Evolutionary conservation across 768 basidiomycete species (phyloP), one percentile per base, ranked within the genome.

Genomic region (Boletellus ananiceps): DNA sequence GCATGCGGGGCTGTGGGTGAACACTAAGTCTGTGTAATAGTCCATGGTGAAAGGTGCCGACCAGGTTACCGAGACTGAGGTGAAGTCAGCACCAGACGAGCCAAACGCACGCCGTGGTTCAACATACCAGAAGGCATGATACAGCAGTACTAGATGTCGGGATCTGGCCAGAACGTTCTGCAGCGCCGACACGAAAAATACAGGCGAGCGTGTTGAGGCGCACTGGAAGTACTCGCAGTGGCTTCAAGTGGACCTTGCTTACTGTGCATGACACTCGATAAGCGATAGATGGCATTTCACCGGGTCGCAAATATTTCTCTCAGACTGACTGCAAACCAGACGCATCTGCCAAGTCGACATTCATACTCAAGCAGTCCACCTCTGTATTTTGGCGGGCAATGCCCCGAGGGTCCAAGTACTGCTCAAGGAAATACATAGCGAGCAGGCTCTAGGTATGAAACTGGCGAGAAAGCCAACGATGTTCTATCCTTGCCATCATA

Each of bases 1-100:
- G 58, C 80, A 82, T 40, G 78, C 71, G 12, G 80, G 80, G 46
- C 80, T 81, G 49, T 44, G 19, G 23, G 6, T n/a, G 8, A 18
- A 42, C 14, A 36, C 4, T 47, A 4, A 49, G 18, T 47, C n/a
- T 18, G 29, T 21, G 27, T n/a, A 18, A 15, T 8, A 29, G 4
- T 23, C 12, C 1, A 31, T 18, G 14, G 14, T 12, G 25, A 27
- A 18, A 47, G 31, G 39, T 36, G 36, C 35, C 15, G 36, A 66
- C 64, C 64, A 66, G 21, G 43, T 61, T 40, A 66, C 57, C 4
- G 52, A 44, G 13, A 37, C 46, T 25, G 12, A 41, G 13, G 32
- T 31, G 32, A 46, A 27, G 40, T 62, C 37, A 51, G 37, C 35
- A 49, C 33, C 39, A 7, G 7, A 27, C 14, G 14, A 31, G 31